These are phyloP conservation scores for Chiua virens DNA, from an alignment of 768 basidiomycete species.

Conservation along the genomic window DNA sequence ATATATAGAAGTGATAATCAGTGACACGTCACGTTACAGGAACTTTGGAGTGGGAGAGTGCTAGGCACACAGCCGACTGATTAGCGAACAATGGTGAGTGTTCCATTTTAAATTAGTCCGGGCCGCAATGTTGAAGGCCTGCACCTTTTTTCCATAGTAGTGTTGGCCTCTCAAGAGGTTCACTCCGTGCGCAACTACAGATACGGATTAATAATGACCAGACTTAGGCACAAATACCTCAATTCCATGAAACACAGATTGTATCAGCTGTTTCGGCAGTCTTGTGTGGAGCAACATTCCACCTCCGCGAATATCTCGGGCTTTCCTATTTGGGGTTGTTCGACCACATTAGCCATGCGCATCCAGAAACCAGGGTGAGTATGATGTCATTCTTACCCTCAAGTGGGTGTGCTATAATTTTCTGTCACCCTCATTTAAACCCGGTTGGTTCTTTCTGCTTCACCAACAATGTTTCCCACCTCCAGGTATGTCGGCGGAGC, in stretches of 20 bases:
- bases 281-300: not conserved
- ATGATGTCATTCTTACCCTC: conserved; percentile 23
- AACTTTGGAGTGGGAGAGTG: conserved; percentile 1
- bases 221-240: not conserved
- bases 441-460: not conserved
- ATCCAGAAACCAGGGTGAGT: conserved; percentile 4
- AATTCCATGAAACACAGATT: not conserved
- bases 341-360: not conserved
- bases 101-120: too few species aligned
- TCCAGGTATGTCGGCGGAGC: conserved; percentile 41
- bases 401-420: not conserved
- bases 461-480: conserved; percentile 12
- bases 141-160: too few species aligned
- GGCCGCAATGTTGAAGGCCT: too few species aligned
- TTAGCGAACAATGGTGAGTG: too few species aligned
- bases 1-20: not conserved
- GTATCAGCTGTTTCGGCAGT: not conserved
- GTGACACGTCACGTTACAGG: not conserved
- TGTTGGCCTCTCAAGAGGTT: too few species aligned
- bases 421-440: conserved; percentile 10
- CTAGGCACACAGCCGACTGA: not conserved
- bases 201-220: not conserved
- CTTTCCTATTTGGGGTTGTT: not conserved
- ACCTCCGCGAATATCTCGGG: not conserved
- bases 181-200: not conserved